phyloP scores from a whole-genome alignment of 2,329 filamentous ascomycete genomes.

The Alternaria sp. region DNA sequence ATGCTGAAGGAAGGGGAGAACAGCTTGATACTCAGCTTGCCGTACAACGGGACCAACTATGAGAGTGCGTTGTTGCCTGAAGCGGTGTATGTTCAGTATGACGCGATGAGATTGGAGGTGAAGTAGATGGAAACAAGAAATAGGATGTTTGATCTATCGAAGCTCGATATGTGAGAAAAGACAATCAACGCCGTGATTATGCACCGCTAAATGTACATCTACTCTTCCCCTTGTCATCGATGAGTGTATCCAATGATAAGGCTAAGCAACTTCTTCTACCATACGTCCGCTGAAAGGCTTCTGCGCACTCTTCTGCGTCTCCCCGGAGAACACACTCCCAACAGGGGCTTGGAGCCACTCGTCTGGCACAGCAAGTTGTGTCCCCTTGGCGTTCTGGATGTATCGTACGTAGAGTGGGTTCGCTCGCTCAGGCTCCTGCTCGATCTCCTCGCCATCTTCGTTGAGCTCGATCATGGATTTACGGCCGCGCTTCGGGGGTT shows the following conservation, averaged over 20 bases:
- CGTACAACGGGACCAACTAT: constrained; percentile 64
- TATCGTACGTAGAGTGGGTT: constrained; percentile 72
- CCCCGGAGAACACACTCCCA: constrained; percentile 62
- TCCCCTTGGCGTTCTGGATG: constrained; percentile 68
- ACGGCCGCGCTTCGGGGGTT: constrained; percentile 71
- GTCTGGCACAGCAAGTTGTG: constrained; percentile 67
- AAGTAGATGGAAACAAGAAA: constrained; percentile 29
- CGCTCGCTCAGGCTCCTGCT: constrained; percentile 55
- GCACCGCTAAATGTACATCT: constrained; percentile 1
- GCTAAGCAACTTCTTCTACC: constrained; percentile 47
- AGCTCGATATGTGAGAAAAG: not conserved
- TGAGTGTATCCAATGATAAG: not conserved
- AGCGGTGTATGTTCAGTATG: constrained; percentile 69
- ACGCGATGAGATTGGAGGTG: constrained; percentile 67
- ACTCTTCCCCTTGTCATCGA: not conserved
- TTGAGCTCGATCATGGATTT: constrained; percentile 54
- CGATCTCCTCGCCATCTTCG: constrained; percentile 59
- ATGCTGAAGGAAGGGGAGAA: constrained; percentile 61
- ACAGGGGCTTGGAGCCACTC: constrained; percentile 71
- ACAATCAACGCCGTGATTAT: not conserved
- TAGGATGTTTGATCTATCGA: not conserved
- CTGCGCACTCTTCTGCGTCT: constrained; percentile 28
- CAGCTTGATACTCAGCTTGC: constrained; percentile 63
- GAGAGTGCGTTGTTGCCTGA: constrained; percentile 53
- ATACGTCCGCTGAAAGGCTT: constrained; percentile 41